phyloP scores from a whole-genome alignment of 345 rosid genomes.

The Eutrema heterophyllum region DNA sequence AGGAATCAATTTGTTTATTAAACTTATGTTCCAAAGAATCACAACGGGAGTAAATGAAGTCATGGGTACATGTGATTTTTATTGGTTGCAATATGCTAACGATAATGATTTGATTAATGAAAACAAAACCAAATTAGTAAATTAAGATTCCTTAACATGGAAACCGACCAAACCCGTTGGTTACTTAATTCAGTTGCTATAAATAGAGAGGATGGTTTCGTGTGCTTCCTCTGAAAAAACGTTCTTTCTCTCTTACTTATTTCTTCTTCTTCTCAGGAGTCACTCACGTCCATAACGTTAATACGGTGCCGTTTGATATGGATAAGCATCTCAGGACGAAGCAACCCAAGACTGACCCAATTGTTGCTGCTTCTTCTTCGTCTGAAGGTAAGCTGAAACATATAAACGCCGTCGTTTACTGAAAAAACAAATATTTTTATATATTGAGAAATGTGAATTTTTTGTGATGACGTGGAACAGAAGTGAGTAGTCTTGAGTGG shows the following conservation, averaged over 20 bases:
- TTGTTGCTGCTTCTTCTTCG: slow-evolving; percentile 10
- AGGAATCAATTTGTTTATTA: neutral
- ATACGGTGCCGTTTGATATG: neutral
- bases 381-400: slow-evolving; percentile 19
- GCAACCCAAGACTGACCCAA: slow-evolving; percentile 15
- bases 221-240: neutral
- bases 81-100: slow-evolving; percentile 1
- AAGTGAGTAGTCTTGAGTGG: slow-evolving; percentile 59
- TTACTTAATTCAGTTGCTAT: slow-evolving; percentile 10
- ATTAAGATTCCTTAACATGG: neutral
- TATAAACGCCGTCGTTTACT: neutral
- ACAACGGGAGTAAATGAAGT: slow-evolving; percentile 4
- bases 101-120: neutral
- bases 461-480: slow-evolving; percentile 25
- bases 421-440: neutral
- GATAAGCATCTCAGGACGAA: slow-evolving; percentile 23
- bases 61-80: neutral
- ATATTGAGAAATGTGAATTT: neutral
- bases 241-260: neutral
- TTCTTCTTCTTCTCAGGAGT: neutral
- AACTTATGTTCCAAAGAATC: neutral
- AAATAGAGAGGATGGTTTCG: slow-evolving; percentile 6
- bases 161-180: slow-evolving; percentile 7
- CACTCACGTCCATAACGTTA: neutral
- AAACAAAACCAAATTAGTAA: neutral